Evolutionary conservation across 2,329 filamentous ascomycete species (phyloP).

Genomic region (Hortaea sp.): DNA sequence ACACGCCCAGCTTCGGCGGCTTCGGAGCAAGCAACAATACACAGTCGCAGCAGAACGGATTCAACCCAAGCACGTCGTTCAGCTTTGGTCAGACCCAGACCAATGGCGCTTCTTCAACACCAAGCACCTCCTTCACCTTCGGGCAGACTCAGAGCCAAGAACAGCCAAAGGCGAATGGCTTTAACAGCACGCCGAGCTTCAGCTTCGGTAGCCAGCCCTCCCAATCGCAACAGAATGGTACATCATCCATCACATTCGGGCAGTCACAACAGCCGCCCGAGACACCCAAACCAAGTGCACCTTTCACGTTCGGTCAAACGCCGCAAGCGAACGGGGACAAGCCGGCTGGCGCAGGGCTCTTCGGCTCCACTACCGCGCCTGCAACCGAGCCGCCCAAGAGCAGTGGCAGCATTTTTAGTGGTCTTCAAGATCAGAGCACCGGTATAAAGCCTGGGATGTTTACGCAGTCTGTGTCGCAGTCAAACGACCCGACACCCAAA

Average conservation of each 20-base stretch:
- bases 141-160: constrained; percentile 7
- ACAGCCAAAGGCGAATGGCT: constrained; percentile 6
- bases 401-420: constrained; percentile 3
- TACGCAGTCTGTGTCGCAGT: neutral
- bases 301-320: constrained; percentile 3
- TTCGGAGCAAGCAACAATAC: constrained; percentile 4
- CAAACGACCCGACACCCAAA: constrained; percentile 5
- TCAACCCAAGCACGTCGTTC: constrained; percentile 4
- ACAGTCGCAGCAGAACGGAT: constrained; percentile 6
- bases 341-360: neutral
- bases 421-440: neutral
- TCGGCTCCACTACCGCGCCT: neutral
- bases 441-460: constrained; percentile 8
- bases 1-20: neutral
- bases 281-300: constrained; percentile 1
- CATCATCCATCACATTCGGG: constrained; percentile 7
- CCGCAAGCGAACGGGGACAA: constrained; percentile 3
- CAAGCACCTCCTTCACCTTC: constrained; percentile 6
- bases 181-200: constrained; percentile 4
- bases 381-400: neutral
- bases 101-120: constrained; percentile 3
- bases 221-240: constrained; percentile 5
- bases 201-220: constrained; percentile 3
- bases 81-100: neutral
- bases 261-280: constrained; percentile 3